Conservation (phyloP, 2,329 filamentous ascomycete species). For the Exophiala aquamarina region DNA sequence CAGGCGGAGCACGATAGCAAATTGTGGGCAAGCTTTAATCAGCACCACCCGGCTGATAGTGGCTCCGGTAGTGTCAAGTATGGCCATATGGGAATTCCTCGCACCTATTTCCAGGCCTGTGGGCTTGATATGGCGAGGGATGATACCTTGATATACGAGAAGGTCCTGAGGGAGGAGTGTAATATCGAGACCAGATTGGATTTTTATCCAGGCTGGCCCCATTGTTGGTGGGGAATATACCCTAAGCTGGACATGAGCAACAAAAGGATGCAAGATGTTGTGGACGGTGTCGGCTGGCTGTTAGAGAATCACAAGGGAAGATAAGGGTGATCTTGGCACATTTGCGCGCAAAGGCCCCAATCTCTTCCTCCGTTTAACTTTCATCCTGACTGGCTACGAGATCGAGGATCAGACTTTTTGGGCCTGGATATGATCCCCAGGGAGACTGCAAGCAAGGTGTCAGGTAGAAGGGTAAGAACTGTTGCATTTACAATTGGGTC, state of each 20-base stretch:
- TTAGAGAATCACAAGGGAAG: not conserved
- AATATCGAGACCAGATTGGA: slow-evolving; percentile 47
- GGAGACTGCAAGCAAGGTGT: too few relatives aligned
- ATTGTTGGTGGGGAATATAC: slow-evolving; percentile 31
- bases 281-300: slow-evolving; percentile 21
- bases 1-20: slow-evolving; percentile 33
- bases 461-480: too few relatives aligned
- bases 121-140: slow-evolving; percentile 54
- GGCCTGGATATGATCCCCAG: too few relatives aligned
- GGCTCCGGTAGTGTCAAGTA: slow-evolving; percentile 24
- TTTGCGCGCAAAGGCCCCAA: too few relatives aligned
- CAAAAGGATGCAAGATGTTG: slow-evolving; percentile 14
- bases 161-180: slow-evolving; percentile 44
- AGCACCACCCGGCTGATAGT: slow-evolving; percentile 24
- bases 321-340: too few relatives aligned
- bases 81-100: slow-evolving; percentile 14
- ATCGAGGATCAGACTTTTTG: too few relatives aligned
- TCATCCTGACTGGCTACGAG: too few relatives aligned
- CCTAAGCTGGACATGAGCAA: slow-evolving; percentile 20
- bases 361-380: too few relatives aligned
- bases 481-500: too few relatives aligned
- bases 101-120: slow-evolving; percentile 51
- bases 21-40: slow-evolving; percentile 35
- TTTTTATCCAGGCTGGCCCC: slow-evolving; percentile 44
- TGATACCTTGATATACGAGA: slow-evolving; percentile 55